A percentile compares a stretch with the other conserved stretches of the same genome.
Conservation (phyloP, 495 filamentous ascomycete species). For the Xylaria telfairii region DNA sequence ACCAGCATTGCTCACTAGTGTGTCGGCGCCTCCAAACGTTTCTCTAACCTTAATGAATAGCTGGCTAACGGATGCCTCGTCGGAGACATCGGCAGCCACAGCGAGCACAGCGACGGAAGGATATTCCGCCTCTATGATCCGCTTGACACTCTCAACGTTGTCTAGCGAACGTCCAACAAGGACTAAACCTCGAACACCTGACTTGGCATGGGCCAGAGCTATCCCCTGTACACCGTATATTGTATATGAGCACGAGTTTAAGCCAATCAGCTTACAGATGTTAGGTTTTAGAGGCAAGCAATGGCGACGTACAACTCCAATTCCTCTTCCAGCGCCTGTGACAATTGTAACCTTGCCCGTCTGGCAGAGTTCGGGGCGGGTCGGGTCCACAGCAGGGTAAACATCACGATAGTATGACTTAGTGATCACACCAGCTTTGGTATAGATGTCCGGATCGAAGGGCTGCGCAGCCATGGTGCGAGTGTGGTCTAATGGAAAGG, state of each 20-base stretch:
- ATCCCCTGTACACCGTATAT: background rate
- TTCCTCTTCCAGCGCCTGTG: background rate
- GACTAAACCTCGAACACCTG: background rate
- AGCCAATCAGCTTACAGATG: too few relatives aligned
- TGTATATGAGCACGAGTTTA: background rate
- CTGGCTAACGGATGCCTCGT: background rate
- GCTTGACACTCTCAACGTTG: background rate
- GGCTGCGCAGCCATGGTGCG: background rate
- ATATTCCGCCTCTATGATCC: background rate
- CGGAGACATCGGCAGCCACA: background rate
- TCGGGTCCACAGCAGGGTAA: background rate
- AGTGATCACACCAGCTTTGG: background rate
- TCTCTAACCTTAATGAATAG: background rate
- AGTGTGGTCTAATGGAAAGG: background rate
- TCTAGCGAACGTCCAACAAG: background rate
- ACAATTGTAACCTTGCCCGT: background rate
- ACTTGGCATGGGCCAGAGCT: constrained; percentile 1
- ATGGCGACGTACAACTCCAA: background rate
- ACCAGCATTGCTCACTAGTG: background rate
- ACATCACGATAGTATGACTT: constrained; percentile 4
- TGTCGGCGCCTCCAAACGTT: background rate
- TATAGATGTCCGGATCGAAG: background rate
- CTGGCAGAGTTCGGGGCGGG: background rate
- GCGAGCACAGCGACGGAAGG: background rate
- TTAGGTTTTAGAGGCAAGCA: background rate